Base-by-base conservation (phyloP, 2,329 filamentous ascomycete species). In the Diaporthe sp. region DNA sequence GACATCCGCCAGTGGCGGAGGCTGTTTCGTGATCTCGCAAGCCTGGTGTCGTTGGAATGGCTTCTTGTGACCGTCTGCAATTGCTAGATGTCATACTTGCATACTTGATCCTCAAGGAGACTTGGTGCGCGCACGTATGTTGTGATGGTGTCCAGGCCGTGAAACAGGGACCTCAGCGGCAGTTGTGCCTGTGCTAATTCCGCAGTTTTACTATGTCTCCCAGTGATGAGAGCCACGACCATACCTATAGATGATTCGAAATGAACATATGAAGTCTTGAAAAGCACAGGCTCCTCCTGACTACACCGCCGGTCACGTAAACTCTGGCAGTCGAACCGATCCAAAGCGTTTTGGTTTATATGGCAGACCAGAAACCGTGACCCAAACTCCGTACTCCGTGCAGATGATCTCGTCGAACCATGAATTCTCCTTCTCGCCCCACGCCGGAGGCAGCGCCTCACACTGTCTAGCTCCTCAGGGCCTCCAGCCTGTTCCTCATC, bases 401-500 rank as follows among this genome's bases (percentile, higher is more conserved):
- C 65, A 74, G 53, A 72, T 74, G 59, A 71, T 55, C 67, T 74
- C 55, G 25, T 58, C 65, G 51, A 65, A 19, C 44, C 49, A 34
- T 49, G 39, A 39, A 73, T 49, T 4, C 28, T n/a, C 19, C 19
- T n/a, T 31, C 72, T 17, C 57, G 34, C 25, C 17, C 25, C 34
- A 55, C 22, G 19, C 42, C 31, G 13, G 34, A 44, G 51, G 17
- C 42, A 46, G 34, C 34, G 31, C 34, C n/a, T 9, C 31, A n/a
- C 28, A 22, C 55, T 25, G 31, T 46, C 79, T 84, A 98, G 85
- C 95, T 98, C 89, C 97, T 94, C 82, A 98, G 86, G 49, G 96
- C 96, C 86, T 98, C 95, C 79, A 99, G 84, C 65, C 96, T 89
- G 79, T 95, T 95, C 82, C 96, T 89, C 97, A 98, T 98, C 87